Evolutionary conservation across 2,329 filamentous ascomycete species (phyloP).

Genomic region (Exophiala mesophila): DNA sequence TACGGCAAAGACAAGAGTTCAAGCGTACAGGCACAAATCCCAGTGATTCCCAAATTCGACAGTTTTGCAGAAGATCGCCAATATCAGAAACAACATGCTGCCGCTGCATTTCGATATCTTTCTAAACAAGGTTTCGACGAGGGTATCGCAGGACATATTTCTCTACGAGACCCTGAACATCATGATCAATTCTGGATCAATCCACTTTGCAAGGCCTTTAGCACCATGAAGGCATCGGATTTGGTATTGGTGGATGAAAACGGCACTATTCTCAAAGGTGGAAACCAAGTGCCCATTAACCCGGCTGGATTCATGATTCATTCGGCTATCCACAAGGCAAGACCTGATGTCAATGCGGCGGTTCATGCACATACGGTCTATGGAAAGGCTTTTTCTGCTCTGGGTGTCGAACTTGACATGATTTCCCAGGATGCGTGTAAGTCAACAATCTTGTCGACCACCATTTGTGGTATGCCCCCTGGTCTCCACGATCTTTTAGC

Average conservation of each 20-base stretch:
- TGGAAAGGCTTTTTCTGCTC: slow-evolving; percentile 41
- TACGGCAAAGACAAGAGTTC: neutral
- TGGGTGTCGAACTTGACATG: slow-evolving; percentile 42
- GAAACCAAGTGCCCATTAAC: neutral
- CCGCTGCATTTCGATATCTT: neutral
- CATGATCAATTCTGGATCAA: slow-evolving; percentile 62
- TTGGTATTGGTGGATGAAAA: slow-evolving; percentile 43
- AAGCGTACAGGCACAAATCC: neutral
- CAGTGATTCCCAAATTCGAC: neutral
- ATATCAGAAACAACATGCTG: neutral
- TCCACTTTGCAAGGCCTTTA: slow-evolving; percentile 60
- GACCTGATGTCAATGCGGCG: slow-evolving; percentile 52
- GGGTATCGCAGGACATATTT: slow-evolving; percentile 61
- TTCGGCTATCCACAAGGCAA: slow-evolving; percentile 48
- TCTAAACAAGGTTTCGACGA: slow-evolving; percentile 52
- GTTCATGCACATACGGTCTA: slow-evolving; percentile 53
- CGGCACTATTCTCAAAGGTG: neutral
- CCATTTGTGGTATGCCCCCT: slow-evolving; percentile 34
- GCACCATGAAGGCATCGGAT: slow-evolving; percentile 58
- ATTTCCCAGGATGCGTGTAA: slow-evolving; percentile 43
- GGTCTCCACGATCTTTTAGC: too few relatives aligned
- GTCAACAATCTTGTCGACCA: too few relatives aligned
- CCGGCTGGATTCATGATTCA: slow-evolving; percentile 41
- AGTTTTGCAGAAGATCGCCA: neutral
- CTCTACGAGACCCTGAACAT: slow-evolving; percentile 56